Evolutionary conservation across 2,329 filamentous ascomycete species (phyloP).

Genomic region (Pseudohalonectria lignicola): DNA sequence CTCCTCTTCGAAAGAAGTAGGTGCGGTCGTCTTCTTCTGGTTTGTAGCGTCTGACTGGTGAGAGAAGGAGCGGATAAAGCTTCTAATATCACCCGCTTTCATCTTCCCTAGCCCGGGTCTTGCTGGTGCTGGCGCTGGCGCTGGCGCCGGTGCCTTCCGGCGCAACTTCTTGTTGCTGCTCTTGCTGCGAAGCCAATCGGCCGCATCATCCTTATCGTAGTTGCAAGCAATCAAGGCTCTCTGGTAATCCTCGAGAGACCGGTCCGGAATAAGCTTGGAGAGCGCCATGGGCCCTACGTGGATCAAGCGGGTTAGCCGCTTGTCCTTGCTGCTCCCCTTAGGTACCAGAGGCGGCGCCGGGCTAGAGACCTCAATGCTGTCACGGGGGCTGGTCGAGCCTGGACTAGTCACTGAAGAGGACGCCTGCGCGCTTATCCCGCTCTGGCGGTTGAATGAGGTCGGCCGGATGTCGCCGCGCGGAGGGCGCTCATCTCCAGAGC

Average conservation of each 20-base stretch:
- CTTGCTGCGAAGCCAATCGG: slow-evolving; percentile 6
- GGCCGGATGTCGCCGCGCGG: slow-evolving; percentile 52
- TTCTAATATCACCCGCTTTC: not conserved
- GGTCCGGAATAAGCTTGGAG: slow-evolving; percentile 1
- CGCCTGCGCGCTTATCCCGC: not conserved
- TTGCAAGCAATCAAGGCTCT: slow-evolving; percentile 4
- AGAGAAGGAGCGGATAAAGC: slow-evolving; percentile 8
- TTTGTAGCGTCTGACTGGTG: no score
- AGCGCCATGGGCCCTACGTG: not conserved
- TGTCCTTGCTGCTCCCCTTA: slow-evolving; percentile 2
- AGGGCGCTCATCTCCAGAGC: slow-evolving; percentile 44
- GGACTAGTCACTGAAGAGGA: slow-evolving; percentile 1
- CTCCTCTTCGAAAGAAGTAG: no score
- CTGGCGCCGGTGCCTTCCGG: not conserved
- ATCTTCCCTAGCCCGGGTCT: no score
- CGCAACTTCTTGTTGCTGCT: not conserved
- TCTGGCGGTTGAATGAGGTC: slow-evolving; percentile 35
- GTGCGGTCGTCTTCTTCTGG: no score
- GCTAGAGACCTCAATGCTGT: not conserved
- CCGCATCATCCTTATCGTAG: slow-evolving; percentile 6
- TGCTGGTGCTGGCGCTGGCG: not conserved
- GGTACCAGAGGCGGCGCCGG: not conserved
- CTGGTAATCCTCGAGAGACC: slow-evolving; percentile 4
- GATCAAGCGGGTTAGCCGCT: slow-evolving; percentile 1
- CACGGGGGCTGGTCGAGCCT: not conserved